These are phyloP conservation scores for Sarocladium strictum DNA, from an alignment of 2,329 filamentous ascomycete species.

Conservation along the genomic window DNA sequence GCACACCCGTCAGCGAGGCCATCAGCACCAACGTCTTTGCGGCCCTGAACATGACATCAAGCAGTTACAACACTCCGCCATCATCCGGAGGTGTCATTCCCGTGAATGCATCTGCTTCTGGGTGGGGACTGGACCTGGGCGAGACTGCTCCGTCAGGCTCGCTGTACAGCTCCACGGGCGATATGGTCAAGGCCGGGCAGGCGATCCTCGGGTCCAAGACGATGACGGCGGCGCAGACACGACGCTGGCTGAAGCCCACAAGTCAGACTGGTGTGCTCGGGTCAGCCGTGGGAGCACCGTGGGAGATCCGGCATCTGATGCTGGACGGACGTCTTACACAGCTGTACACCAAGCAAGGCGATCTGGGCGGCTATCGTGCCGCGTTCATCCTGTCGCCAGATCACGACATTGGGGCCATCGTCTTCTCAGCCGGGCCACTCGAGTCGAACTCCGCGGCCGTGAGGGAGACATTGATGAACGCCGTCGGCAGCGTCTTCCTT, in stretches of 20 bases:
- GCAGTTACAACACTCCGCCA: constrained; percentile 17
- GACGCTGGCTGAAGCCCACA: constrained; percentile 32
- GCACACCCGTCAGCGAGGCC: constrained; percentile 18
- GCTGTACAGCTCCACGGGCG: constrained; percentile 26
- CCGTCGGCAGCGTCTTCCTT: constrained; percentile 1
- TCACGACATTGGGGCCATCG: constrained; percentile 28
- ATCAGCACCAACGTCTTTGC: constrained; percentile 24
- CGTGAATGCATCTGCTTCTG: constrained; percentile 13
- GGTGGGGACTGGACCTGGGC: constrained; percentile 20
- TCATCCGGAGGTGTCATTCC: constrained; percentile 16
- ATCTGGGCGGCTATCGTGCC: constrained; percentile 27
- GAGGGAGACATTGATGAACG: constrained; percentile 7
- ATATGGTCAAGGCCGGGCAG: constrained; percentile 27
- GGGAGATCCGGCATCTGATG: constrained; percentile 28
- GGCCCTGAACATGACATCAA: constrained; percentile 24
- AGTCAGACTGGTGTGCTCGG: constrained; percentile 24
- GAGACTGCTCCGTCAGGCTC: constrained; percentile 14
- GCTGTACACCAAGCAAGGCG: constrained; percentile 34
- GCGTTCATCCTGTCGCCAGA: constrained; percentile 32
- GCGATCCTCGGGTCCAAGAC: constrained; percentile 30
- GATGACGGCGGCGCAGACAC: constrained; percentile 23
- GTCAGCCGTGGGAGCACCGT: constrained; percentile 32
- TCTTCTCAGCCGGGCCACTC: constrained; percentile 22
- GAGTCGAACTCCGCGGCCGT: constrained; percentile 1
- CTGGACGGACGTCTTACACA: constrained; percentile 27